Percentiles rank a stretch among this genome's conserved stretches.
Conservation (phyloP, 495 filamentous ascomycete genomes). For the Jackrogersella multiformis region DNA sequence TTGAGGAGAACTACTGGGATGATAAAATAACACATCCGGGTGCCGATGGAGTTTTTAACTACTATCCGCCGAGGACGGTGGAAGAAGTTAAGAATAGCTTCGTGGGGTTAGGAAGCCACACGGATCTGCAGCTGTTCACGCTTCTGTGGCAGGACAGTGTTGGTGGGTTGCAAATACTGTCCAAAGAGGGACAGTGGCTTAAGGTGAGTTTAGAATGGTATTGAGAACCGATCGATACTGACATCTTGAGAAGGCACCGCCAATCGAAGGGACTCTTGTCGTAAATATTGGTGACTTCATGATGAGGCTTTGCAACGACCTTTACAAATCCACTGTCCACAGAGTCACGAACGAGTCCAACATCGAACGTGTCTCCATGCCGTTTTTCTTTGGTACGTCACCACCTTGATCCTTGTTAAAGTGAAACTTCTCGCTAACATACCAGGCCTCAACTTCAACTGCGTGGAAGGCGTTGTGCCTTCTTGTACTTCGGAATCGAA, state of each 20-base stretch:
- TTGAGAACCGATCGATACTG: conserved; percentile 1
- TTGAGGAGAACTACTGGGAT: conserved; percentile 63
- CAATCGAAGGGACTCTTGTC: conserved; percentile 65
- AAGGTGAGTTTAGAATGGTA: conserved; percentile 47
- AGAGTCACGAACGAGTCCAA: conserved; percentile 60
- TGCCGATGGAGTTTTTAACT: conserved; percentile 58
- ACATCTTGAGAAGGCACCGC: conserved; percentile 47
- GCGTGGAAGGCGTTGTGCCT: conserved; percentile 59
- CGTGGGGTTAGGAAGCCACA: conserved; percentile 65
- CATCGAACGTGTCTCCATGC: conserved; percentile 65
- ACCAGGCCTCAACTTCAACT: conserved; percentile 58
- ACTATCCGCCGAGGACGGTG: conserved; percentile 56
- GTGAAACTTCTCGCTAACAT: conserved; percentile 2
- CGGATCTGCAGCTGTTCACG: conserved; percentile 67
- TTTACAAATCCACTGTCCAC: conserved; percentile 68
- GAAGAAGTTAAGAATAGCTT: conserved; percentile 46
- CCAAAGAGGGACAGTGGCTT: conserved; percentile 63
- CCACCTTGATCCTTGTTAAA: neutral
- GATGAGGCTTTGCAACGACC: conserved; percentile 68
- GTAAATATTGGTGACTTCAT: conserved; percentile 74
- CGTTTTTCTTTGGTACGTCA: conserved; percentile 65
- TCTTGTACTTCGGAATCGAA: conserved; percentile 63
- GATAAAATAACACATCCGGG: conserved; percentile 60
- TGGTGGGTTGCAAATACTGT: conserved; percentile 64
- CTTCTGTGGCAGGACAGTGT: conserved; percentile 65